Evolutionary conservation across 495 filamentous ascomycete genomes (phyloP), one percentile per base, ranked within the genome.

Genomic region (Aspergillus heteromorphus): DNA sequence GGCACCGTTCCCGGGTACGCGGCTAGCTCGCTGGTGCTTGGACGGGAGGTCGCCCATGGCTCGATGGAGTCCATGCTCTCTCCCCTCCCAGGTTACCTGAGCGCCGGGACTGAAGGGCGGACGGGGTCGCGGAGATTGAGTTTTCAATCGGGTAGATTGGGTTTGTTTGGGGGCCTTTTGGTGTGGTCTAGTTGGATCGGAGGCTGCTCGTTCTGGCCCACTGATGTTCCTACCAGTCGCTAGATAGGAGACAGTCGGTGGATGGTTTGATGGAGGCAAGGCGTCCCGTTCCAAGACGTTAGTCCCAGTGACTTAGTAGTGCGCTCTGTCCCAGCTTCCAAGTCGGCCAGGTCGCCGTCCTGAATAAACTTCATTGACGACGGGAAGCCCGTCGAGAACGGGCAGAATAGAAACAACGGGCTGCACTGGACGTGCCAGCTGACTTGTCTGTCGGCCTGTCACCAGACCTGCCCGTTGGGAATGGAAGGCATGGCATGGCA

Each of bases 71-170:
- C 13, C n/a, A n/a, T n/a, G n/a, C n/a, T n/a, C n/a, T n/a, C n/a
- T n/a, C n/a, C n/a, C n/a, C n/a, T n/a, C n/a, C n/a, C n/a, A 36
- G 18, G 31, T 51, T 51, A 53, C 51, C 51, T 47, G 40, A 34
- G 51, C 51, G 25, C 18, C 51, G 51, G 51, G 40, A 31, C 25
- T 53, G 21, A 47, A 40, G 45, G 40, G 40, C 40, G 19, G 27
- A 53, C 34, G 43, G 40, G 51, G 41, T 20, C 25, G 38, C 13
- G 25, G 23, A 53, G 51, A 53, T 53, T 45, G 51, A 53, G 51
- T 53, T 53, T 27, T 53, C 13, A 8, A 53, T 30, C 41, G 51
- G 50, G 42, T 47, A 53, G 51, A 53, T 53, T 53, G 51, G 51
- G 36, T 53, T 53, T 53, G 11, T 41, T 41, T 19, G 49, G 16